These are phyloP conservation scores for Sarocladium brachiariae DNA, from an alignment of 2,329 filamentous ascomycete genomes.

Conservation along the genomic window DNA sequence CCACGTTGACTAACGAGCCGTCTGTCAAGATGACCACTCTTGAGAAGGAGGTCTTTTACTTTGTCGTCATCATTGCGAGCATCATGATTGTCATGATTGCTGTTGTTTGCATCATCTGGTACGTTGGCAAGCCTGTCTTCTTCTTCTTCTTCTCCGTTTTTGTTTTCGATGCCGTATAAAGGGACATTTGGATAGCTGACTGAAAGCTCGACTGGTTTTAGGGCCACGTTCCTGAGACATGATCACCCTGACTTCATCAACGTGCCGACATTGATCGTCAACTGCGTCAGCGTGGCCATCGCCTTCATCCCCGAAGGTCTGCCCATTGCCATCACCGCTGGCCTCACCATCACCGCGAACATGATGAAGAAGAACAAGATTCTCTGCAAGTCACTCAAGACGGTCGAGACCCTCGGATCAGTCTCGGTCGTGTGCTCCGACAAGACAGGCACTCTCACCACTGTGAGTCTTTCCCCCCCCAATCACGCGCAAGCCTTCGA, in stretches of 20 bases:
- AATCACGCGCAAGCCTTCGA: no score
- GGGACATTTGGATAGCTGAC: no score
- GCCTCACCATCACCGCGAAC: constrained; percentile 68
- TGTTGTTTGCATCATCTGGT: constrained; percentile 61
- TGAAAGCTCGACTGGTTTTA: no score
- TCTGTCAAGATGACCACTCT: constrained; percentile 62
- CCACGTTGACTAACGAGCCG: constrained; percentile 62
- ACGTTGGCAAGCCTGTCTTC: constrained; percentile 25
- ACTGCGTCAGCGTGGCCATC: constrained; percentile 64
- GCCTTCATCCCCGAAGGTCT: constrained; percentile 72
- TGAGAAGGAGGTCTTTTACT: constrained; percentile 66
- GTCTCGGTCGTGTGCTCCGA: constrained; percentile 71
- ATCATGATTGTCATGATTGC: constrained; percentile 62
- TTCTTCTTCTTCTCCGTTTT: no score
- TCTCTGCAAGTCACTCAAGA: constrained; percentile 73
- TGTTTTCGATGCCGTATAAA: no score
- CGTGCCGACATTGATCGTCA: constrained; percentile 64
- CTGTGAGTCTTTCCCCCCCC: constrained; percentile 25
- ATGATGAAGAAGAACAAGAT: constrained; percentile 72
- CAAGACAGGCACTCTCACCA: constrained; percentile 66
- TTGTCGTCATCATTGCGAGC: constrained; percentile 62
- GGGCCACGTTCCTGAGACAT: constrained; percentile 63
- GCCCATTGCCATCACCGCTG: constrained; percentile 62
- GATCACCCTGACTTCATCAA: constrained; percentile 64
- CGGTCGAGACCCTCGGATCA: constrained; percentile 67